Evolutionary conservation across 257 asterid genomes (phyloP), one percentile per base, ranked within the genome.

Genomic region (Primulina tabacum): DNA sequence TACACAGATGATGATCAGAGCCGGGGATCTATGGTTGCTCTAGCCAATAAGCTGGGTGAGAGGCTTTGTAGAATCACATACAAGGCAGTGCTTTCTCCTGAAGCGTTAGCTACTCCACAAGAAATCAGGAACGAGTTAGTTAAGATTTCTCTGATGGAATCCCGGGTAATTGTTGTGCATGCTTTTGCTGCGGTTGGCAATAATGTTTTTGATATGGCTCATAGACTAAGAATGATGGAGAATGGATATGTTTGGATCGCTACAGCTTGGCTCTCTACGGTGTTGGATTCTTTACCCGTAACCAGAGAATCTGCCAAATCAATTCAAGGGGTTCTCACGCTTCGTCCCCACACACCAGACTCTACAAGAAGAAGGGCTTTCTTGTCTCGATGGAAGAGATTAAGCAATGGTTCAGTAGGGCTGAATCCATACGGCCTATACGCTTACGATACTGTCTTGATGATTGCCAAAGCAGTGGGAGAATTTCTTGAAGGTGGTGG

Each of bases 361-460:
- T 80, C 81, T 5, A 67, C 38, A 4, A 10, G 53, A 26, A 80
- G 69, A 33, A 73, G 28, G 37, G 79, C 64, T 0, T 80, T 80
- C 40, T 50, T 50, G 64, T 18, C 75, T 53, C 64, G 79, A 12
- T 80, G 80, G 78, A 62, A 69, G 2, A 32, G 60, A 2, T 28
- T 80, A n/a, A 76, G 69, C 4, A 70, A 67, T 50, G 67, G 60
- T 10, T 69, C 71, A 3, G 61, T 73, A 2, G 38, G 76, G 14
- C 20, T 64, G 59, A 80, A 61, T 66, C 38, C 79, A 11, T 69
- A 80, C 47, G 84, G 74, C 2, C 53, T 80, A 8, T 76, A 80
- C 43, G 84, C 84, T 40, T 80, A 80, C 30, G 81, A 80, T 65
- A 72, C 84, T 12, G 79, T 80, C 12, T 73, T 76, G 79, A 60